Evolutionary conservation across 148 eudicot genomes (phyloP).

Genomic region (Limonium bicolor): DNA sequence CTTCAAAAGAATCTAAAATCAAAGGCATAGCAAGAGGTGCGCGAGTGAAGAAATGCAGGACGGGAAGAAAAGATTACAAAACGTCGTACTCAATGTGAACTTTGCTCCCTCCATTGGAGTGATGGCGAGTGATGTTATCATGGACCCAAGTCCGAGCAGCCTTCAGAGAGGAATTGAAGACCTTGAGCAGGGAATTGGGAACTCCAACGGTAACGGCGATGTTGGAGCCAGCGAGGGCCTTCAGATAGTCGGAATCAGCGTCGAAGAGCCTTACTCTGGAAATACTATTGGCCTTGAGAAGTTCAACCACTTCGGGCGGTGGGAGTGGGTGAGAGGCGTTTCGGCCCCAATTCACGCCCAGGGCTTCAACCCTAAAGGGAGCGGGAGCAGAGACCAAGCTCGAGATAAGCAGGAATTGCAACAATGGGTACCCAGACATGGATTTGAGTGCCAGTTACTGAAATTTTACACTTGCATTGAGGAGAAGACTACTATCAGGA

Average conservation of each 20-base stretch:
- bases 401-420: too few species aligned
- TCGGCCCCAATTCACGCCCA: constrained; percentile 86
- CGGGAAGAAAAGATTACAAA: not conserved
- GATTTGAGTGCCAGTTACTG: too few species aligned
- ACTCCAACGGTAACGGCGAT: constrained; percentile 53
- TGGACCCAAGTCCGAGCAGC: constrained; percentile 72
- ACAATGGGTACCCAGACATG: too few species aligned
- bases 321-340: constrained; percentile 71
- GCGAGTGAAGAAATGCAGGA: not conserved
- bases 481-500: too few species aligned
- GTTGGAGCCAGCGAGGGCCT: constrained; percentile 45
- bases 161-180: constrained; percentile 46
- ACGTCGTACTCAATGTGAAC: constrained; percentile 41
- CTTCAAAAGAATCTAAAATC: not conserved
- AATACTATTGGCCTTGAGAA: constrained; percentile 54
- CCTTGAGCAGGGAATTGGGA: constrained; percentile 61
- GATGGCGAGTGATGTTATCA: constrained; percentile 62
- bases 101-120: constrained; percentile 19
- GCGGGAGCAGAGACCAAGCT: not conserved
- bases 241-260: constrained; percentile 38
- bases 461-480: too few species aligned
- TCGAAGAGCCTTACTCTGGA: constrained; percentile 43
- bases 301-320: constrained; percentile 47
- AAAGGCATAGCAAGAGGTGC: not conserved
- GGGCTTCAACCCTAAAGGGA: constrained; percentile 7